Evolutionary conservation across 768 basidiomycete species (phyloP).

Genomic region (Suillus cothurnatus): DNA sequence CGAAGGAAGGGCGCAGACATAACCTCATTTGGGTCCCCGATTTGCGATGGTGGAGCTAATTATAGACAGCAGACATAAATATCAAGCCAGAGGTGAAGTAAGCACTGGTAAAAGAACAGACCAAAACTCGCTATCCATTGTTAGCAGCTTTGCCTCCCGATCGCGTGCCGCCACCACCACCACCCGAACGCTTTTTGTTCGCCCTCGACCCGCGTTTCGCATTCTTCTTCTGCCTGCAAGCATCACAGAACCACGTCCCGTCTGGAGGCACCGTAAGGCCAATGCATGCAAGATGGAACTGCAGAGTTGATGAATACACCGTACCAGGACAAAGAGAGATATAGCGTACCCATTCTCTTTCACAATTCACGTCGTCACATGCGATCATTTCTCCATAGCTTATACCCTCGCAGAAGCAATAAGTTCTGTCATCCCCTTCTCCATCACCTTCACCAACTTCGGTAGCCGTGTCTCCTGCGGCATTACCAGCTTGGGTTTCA

Average conservation of each 20-base stretch:
- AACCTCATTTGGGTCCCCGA: neutral
- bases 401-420: slow-evolving; percentile 83
- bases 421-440: slow-evolving; percentile 60
- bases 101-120: neutral
- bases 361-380: slow-evolving; percentile 81
- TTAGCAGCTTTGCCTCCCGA: slow-evolving; percentile 32
- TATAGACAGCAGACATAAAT: slow-evolving; percentile 3
- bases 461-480: slow-evolving; percentile 39
- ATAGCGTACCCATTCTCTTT: slow-evolving; percentile 83
- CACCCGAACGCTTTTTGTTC: slow-evolving; percentile 50
- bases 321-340: slow-evolving; percentile 13
- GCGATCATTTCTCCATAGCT: slow-evolving; percentile 96
- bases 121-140: slow-evolving; percentile 26
- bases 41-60: neutral
- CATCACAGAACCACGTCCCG: slow-evolving; percentile 77
- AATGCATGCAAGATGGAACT: slow-evolving; percentile 85
- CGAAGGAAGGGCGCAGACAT: too few relatives aligned
- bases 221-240: slow-evolving; percentile 57
- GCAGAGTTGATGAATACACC: slow-evolving; percentile 14
- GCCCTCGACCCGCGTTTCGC: slow-evolving; percentile 52
- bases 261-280: slow-evolving; percentile 66
- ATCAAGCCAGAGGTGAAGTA: neutral
- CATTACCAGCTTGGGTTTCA: slow-evolving; percentile 37
- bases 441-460: slow-evolving; percentile 57
- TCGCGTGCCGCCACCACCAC: slow-evolving; percentile 20